These are phyloP conservation scores for Porcisia deanei DNA, from an alignment of 208 protist genomes.

Conservation along the genomic window DNA sequence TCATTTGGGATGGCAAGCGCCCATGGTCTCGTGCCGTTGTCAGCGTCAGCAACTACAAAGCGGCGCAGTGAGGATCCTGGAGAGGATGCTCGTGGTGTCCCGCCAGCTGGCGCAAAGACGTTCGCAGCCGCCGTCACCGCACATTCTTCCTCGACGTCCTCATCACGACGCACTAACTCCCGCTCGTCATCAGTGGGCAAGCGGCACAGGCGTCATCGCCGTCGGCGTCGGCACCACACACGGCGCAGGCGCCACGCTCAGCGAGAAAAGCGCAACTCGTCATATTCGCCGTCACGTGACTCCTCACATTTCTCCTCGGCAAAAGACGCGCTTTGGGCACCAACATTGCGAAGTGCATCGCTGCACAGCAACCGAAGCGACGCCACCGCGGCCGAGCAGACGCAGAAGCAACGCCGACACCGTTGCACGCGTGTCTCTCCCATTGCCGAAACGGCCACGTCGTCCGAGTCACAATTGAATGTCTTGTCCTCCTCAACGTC, in stretches of 20 bases:
- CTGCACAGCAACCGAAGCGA: conserved; percentile 1
- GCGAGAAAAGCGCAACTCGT: neutral
- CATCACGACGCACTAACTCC: neutral
- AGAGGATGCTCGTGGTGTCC: neutral
- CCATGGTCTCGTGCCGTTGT: neutral
- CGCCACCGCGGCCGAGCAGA: neutral
- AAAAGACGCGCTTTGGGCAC: neutral
- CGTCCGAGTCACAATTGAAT: neutral
- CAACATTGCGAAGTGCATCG: neutral
- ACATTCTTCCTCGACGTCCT: too few species aligned
- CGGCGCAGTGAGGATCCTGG: neutral
- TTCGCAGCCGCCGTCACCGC: neutral
- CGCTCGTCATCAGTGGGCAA: neutral
- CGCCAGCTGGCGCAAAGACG: neutral
- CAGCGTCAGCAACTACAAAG: neutral
- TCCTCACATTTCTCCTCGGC: neutral
- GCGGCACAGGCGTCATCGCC: conserved; percentile 4
- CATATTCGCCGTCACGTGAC: conserved; percentile 1
- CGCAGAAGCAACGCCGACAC: neutral
- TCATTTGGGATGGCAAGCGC: neutral
- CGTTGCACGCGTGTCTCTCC: neutral
- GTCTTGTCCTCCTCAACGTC: neutral
- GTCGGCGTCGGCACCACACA: neutral
- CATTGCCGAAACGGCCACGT: neutral
- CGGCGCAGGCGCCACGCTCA: neutral